Base-by-base conservation (phyloP, 345 rosid genomes). In the Gossypium rotundifolium region DNA sequence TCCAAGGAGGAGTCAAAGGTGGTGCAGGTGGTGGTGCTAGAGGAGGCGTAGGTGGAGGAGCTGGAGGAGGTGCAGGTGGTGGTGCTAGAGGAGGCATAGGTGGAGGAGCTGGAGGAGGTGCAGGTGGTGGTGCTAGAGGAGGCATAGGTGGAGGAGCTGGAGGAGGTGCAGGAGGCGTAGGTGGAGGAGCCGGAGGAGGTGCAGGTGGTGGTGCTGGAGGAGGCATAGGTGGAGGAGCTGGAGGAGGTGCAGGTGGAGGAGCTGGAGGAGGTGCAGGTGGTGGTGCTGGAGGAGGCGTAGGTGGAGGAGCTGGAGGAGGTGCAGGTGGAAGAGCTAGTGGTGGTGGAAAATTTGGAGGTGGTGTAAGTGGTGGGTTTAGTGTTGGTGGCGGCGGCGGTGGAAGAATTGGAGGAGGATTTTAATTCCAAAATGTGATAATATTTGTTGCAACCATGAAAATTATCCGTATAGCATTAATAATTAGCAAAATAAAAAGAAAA, bases 331-430 rank as follows among this genome's bases (percentile, higher is more conserved):
- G 80, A 75, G 14, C 7, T 11, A 12, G 51, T 10, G 51, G 16
- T 11, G 51, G 51, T 2, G 46, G 63, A 7, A 62, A 78, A 0
- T 8, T 1, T 7, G 83, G 75, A 2, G 73, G 77, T 65, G 73
- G 72, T 0, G 61, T 7, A 0, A 79, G 79, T 0, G 75, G 76
- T 0, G 79, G 81, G 14, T 49, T 5, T 1, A 79, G 81, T 0
- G 60, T 5, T 1, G 77, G 81, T 0, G 60, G 5, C 11, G 84
- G 84, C 0, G 55, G 20, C 2, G 77, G 79, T 3, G 83, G 80
- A 9, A 74, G 75, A 4, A n/a, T 29, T 27, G 80, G 76, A 0
- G 76, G 73, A 0, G 71, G 66, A 40, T 40, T 25, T 59, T 75
- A 25, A 44, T 72, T 57, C 44, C 65, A 5, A 75, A 60, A 17